A percentile compares a stretch with the other conserved stretches of the same genome.
Conservation (phyloP, 257 asterid species). For the Nemophila menziesii region DNA sequence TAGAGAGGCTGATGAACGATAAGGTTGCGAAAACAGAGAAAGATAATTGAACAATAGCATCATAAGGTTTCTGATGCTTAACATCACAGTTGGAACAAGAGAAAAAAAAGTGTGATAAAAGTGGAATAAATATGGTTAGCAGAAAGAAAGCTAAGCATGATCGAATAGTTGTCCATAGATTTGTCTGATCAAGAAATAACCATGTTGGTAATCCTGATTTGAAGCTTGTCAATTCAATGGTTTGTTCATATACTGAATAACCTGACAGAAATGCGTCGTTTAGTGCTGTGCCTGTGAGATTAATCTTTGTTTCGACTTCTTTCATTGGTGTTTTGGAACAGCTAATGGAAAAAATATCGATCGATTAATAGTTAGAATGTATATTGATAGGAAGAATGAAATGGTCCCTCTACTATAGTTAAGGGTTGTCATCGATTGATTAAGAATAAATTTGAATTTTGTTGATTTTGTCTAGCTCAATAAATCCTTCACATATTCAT, state of each 20-base stretch:
- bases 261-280: slow-evolving; percentile 10
- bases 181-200: slow-evolving; percentile 69
- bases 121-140: slow-evolving; percentile 53
- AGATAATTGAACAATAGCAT: slow-evolving; percentile 53
- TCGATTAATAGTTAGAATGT: too few relatives aligned
- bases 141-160: slow-evolving; percentile 77
- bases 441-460: too few relatives aligned
- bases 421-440: too few relatives aligned
- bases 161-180: slow-evolving; percentile 49
- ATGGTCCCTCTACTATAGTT: too few relatives aligned
- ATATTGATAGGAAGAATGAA: too few relatives aligned
- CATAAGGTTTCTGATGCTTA: slow-evolving; percentile 50
- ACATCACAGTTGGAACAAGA: slow-evolving; percentile 55
- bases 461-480: too few relatives aligned
- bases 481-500: too few relatives aligned
- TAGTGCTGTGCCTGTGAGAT: slow-evolving; percentile 9
- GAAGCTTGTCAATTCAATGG: slow-evolving; percentile 32
- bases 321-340: too few relatives aligned
- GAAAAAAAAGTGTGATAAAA: slow-evolving; percentile 57
- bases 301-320: slow-evolving; percentile 17
- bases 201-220: slow-evolving; percentile 49
- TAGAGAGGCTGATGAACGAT: slow-evolving; percentile 56
- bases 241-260: slow-evolving; percentile 19
- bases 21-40: slow-evolving; percentile 53
- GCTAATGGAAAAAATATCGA: too few relatives aligned